Conservation (phyloP, 2,329 filamentous ascomycete genomes). For the Neofusicoccum parvum region DNA sequence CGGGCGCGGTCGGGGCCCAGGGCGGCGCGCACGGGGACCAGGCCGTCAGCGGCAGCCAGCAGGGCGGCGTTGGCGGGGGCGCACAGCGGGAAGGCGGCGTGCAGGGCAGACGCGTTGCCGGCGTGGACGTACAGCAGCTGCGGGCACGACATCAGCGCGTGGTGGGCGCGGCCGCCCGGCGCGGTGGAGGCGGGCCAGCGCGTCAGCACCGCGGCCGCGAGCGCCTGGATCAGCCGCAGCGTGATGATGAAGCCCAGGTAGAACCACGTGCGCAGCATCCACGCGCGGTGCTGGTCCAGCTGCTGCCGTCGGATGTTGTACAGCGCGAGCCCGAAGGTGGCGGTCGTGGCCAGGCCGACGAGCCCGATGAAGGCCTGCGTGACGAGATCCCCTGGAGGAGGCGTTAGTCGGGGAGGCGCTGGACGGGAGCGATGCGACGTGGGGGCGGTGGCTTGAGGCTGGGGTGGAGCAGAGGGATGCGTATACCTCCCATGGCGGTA, state of each 20-base stretch:
- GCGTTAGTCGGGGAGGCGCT: background rate
- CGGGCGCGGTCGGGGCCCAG: slow-evolving; percentile 9
- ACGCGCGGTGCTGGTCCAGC: slow-evolving; percentile 65
- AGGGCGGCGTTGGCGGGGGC: slow-evolving; percentile 41
- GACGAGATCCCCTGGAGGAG: slow-evolving; percentile 38
- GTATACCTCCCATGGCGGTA: slow-evolving; percentile 54
- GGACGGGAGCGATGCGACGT: background rate
- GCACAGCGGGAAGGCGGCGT: slow-evolving; percentile 43
- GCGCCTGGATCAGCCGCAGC: slow-evolving; percentile 51
- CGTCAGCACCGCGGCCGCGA: slow-evolving; percentile 46
- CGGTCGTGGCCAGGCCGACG: slow-evolving; percentile 49
- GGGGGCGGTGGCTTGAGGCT: background rate
- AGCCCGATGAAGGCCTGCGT: slow-evolving; percentile 51
- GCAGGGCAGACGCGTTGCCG: background rate
- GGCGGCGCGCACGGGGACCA: slow-evolving; percentile 24
- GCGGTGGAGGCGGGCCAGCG: slow-evolving; percentile 22
- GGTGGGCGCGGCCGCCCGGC: slow-evolving; percentile 30
- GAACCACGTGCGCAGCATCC: slow-evolving; percentile 59
- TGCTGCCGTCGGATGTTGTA: slow-evolving; percentile 62
- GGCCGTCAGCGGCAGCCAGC: slow-evolving; percentile 28
- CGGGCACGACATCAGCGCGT: background rate
- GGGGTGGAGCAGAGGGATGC: too few relatives aligned
- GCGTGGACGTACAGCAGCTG: background rate
- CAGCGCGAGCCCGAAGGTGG: slow-evolving; percentile 51
- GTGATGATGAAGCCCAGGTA: slow-evolving; percentile 57